A percentile compares a stretch with the other conserved stretches of the same genome.
Conservation (phyloP, 495 filamentous ascomycete species). For the Aspergillus coremiiformis region DNA sequence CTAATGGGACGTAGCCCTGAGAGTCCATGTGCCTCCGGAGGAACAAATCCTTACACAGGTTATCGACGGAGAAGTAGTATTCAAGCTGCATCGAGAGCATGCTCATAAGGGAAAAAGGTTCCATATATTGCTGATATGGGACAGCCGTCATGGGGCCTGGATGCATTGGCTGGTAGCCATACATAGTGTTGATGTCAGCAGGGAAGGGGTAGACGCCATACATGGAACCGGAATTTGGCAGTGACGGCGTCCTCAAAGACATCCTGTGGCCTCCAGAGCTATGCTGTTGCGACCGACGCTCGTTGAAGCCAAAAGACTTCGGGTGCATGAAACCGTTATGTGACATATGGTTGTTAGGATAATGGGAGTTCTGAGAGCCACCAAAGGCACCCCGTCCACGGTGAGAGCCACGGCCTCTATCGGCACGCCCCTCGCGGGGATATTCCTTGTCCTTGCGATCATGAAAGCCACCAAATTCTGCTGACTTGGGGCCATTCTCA, state of each 20-base stretch:
- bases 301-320: conserved; percentile 36
- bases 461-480: conserved; percentile 28
- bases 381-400: conserved; percentile 45
- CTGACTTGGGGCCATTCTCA: conserved; percentile 35
- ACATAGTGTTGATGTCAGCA: conserved; percentile 37
- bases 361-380: conserved; percentile 38
- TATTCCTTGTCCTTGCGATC: conserved; percentile 32
- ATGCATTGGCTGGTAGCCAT: conserved; percentile 47
- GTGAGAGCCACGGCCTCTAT: conserved; percentile 48
- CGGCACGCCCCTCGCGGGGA: conserved; percentile 40
- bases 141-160: conserved; percentile 53
- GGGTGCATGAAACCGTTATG: conserved; percentile 35
- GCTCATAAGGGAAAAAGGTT: conserved; percentile 45
- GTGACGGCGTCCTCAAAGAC: conserved; percentile 43
- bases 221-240: conserved; percentile 33
- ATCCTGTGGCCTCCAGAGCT: conserved; percentile 35
- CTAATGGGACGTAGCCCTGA: conserved; percentile 80
- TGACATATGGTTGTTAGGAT: conserved; percentile 38
- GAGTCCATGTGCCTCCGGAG: conserved; percentile 88
- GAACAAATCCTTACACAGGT: conserved; percentile 89
- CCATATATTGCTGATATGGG: conserved; percentile 54
- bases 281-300: conserved; percentile 37
- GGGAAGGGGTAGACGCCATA: conserved; percentile 35
- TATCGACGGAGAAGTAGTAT: conserved; percentile 96
- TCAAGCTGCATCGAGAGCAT: conserved; percentile 70